Conservation (phyloP, 1,284 basidiomycete species). For the Malassezia furfur region DNA sequence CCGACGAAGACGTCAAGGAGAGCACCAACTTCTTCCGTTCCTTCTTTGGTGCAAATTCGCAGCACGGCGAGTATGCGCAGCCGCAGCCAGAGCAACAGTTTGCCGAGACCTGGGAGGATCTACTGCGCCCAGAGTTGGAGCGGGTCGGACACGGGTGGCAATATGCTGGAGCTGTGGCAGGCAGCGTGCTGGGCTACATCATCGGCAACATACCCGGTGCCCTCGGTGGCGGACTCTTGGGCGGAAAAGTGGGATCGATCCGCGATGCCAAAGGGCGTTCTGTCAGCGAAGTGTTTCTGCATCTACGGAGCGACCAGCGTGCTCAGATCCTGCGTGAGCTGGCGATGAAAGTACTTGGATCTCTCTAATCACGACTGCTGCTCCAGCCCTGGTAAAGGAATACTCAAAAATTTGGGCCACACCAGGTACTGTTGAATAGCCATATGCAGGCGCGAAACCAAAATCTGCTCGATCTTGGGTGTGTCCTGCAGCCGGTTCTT, state of each 20-base stretch:
- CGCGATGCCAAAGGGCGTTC: conserved; percentile 46
- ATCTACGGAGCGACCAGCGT: conserved; percentile 69
- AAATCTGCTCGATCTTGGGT: conserved; percentile 56
- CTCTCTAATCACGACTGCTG: background rate
- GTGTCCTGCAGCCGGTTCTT: conserved; percentile 57
- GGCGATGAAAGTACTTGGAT: conserved; percentile 69
- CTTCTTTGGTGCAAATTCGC: conserved; percentile 18
- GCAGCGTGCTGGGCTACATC: conserved; percentile 12
- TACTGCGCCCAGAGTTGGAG: conserved; percentile 44
- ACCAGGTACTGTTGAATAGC: conserved; percentile 53
- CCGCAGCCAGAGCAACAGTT: conserved; percentile 36
- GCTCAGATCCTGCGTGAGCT: conserved; percentile 71
- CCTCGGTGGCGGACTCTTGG: conserved; percentile 39
- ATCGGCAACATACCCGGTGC: conserved; percentile 14
- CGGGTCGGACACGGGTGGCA: conserved; percentile 1
- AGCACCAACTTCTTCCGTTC: conserved; percentile 38
- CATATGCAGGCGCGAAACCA: conserved; percentile 52
- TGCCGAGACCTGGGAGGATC: conserved; percentile 41
- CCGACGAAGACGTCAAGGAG: conserved; percentile 23
- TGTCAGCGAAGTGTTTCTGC: conserved; percentile 63
- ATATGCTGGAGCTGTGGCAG: background rate
- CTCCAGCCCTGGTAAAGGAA: background rate
- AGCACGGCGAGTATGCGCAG: conserved; percentile 13
- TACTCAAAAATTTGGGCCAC: conserved; percentile 51
- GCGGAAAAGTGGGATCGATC: conserved; percentile 39